These are phyloP conservation scores for Hansenula lynferdii DNA, from an alignment of 1,139 yeast genomes.

Conservation along the genomic window DNA sequence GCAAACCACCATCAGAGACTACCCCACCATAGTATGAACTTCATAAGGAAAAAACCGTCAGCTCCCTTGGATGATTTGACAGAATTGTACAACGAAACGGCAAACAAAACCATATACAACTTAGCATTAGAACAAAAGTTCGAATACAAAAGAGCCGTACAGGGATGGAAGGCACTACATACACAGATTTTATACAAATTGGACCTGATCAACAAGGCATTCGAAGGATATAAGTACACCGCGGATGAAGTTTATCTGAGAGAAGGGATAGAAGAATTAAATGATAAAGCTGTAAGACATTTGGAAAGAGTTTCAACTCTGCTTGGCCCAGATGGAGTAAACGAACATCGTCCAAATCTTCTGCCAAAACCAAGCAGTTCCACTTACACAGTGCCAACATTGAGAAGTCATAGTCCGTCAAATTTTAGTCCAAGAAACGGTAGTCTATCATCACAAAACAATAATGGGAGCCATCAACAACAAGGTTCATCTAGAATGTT, in stretches of 20 bases:
- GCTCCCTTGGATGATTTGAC: conserved; percentile 54
- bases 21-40: conserved; percentile 27
- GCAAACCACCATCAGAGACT: too few relatives aligned
- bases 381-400: conserved; percentile 21
- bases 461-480: conserved; percentile 9
- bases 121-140: conserved; percentile 52
- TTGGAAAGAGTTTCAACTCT: conserved; percentile 28
- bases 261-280: conserved; percentile 30
- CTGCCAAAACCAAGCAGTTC: conserved; percentile 6
- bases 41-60: conserved; percentile 53
- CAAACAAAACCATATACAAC: conserved; percentile 52
- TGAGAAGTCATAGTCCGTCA: conserved; percentile 18
- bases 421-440: too few relatives aligned
- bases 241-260: conserved; percentile 33
- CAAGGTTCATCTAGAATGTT: conserved; percentile 17
- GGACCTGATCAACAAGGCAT: conserved; percentile 46
- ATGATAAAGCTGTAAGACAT: conserved; percentile 30
- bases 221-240: conserved; percentile 36
- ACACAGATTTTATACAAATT: conserved; percentile 53
- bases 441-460: conserved; percentile 11
- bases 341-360: conserved; percentile 3
- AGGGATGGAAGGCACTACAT: conserved; percentile 70
- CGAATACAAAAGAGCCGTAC: conserved; percentile 49
- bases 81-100: conserved; percentile 57
- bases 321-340: background rate